phyloP scores from a whole-genome alignment of 768 basidiomycete species.

The Ramaria sp. region DNA sequence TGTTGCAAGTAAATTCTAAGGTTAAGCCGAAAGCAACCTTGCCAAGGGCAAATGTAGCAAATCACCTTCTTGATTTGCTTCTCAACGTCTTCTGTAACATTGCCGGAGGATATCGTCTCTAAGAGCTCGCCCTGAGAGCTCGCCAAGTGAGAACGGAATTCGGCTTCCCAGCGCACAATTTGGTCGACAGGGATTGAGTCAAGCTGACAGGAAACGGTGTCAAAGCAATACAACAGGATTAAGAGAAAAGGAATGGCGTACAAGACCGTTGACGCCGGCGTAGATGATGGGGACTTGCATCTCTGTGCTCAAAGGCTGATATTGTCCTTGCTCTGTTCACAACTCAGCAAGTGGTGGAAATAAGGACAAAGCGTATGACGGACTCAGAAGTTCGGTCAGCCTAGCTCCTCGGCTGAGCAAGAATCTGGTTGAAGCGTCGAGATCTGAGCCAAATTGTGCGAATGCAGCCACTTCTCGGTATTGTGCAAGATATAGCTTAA shows the following conservation, averaged over 20 bases:
- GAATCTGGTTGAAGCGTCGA: slow-evolving; percentile 99
- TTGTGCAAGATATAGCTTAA: slow-evolving; percentile 99
- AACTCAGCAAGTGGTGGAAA: background rate
- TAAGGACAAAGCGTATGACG: slow-evolving; percentile 18
- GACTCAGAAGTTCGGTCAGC: slow-evolving; percentile 91
- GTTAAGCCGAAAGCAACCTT: too few relatives aligned
- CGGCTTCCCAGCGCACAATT: slow-evolving; percentile 87
- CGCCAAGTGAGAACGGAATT: slow-evolving; percentile 82
- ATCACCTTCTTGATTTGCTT: slow-evolving; percentile 79
- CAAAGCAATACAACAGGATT: background rate
- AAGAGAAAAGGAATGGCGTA: slow-evolving; percentile 26
- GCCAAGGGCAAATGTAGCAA: slow-evolving; percentile 2
- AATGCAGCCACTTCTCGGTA: slow-evolving; percentile 99
- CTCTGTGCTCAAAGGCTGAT: slow-evolving; percentile 90
- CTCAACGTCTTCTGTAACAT: slow-evolving; percentile 84
- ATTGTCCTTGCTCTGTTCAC: slow-evolving; percentile 86
- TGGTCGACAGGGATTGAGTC: slow-evolving; percentile 92
- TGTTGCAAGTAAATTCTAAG: background rate
- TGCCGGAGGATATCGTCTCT: slow-evolving; percentile 73
- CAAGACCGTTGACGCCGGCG: slow-evolving; percentile 98
- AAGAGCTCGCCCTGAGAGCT: slow-evolving; percentile 67
- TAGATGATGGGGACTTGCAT: slow-evolving; percentile 98
- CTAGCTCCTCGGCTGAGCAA: slow-evolving; percentile 95
- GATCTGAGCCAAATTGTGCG: slow-evolving; percentile 99
- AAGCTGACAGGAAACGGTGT: slow-evolving; percentile 36